Base-by-base conservation (phyloP, 1,284 basidiomycete species). In the Leccinum subrobustum region DNA sequence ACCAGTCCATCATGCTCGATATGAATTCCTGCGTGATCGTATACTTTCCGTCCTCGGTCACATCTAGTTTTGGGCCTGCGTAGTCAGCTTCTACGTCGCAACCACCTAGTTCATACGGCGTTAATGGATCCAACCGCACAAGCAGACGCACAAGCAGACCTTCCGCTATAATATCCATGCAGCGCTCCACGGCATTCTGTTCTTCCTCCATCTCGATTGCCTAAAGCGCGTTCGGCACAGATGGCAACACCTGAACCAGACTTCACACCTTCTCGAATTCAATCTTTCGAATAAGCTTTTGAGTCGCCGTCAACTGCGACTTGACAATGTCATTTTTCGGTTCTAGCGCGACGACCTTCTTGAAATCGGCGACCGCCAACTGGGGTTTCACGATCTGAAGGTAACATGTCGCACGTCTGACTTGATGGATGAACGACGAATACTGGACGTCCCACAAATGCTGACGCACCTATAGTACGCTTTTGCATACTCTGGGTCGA, bases 401-500 rank as follows among this genome's bases (percentile, higher is more conserved):
- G 70, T 96, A 87, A 65, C 95, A 97, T 67, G 91, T 90, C 54
- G 93, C 96, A 56, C 97, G 91, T 63, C 95, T 92, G 71, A 57
- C 52, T 20, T 52, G 3, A 33, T 29, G 25, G 18, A 56, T 71
- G 50, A 66, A 55, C 25, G 3, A 62, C 12, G 23, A 3, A n/a
- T 20, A n/a, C 23, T 25, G 3, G 12, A 29, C 4, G 29, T 9
- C 48, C 2, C 12, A 3, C 33, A 27, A 39, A 47, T 9, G 11
- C 1, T 25, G 54, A 71, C 79, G 42, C 62, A 89, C 89, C 91
- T 81, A 74, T 91, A 95, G 73, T 91, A 95, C 0, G 93, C 94
- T 75, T 99, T 99, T 60, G 89, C 89, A 73, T 97, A 98, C 68
- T 87, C 89, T 1, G 92, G 85, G 76, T 99, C 94, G 64, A 98